Evolutionary conservation across 2,329 filamentous ascomycete genomes (phyloP).

Genomic region (Ascochyta lentis): DNA sequence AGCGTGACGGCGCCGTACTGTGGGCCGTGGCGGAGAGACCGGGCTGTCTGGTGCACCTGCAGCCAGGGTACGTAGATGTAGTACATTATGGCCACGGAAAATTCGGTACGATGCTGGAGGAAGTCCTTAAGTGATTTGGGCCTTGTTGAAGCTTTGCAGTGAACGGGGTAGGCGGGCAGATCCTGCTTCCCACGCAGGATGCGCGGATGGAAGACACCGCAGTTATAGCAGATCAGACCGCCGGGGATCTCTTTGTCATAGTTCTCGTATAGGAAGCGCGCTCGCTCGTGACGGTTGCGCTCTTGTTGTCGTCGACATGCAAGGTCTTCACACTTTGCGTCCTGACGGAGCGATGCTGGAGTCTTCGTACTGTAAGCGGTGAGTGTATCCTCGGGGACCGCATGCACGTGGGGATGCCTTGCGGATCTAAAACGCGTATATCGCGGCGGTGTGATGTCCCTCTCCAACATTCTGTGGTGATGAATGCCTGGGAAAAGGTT

Average conservation of each 20-base stretch:
- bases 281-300: slow-evolving; percentile 2
- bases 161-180: slow-evolving; percentile 1
- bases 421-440: slow-evolving; percentile 1
- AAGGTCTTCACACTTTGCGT: slow-evolving; percentile 6
- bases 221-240: slow-evolving; percentile 3
- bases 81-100: background rate
- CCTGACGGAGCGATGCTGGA: slow-evolving; percentile 1
- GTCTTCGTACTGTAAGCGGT: background rate
- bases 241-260: slow-evolving; percentile 1
- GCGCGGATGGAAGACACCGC: slow-evolving; percentile 2
- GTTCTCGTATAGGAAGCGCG: slow-evolving; percentile 1
- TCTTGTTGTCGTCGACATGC: slow-evolving; percentile 3
- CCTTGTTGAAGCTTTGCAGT: slow-evolving; percentile 1
- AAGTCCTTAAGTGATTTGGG: background rate
- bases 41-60: slow-evolving; percentile 3
- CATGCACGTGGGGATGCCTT: background rate
- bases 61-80: slow-evolving; percentile 4
- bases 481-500: background rate
- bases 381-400: too few relatives aligned
- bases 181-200: background rate
- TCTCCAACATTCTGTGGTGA: slow-evolving; percentile 4
- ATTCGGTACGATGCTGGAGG: background rate
- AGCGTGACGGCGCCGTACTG: slow-evolving; percentile 2
- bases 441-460: background rate
- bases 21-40: slow-evolving; percentile 3